Percentiles rank a stretch among this genome's conserved stretches.
Conservation (phyloP, 2,329 filamentous ascomycete species). For the Drechslera avenae region DNA sequence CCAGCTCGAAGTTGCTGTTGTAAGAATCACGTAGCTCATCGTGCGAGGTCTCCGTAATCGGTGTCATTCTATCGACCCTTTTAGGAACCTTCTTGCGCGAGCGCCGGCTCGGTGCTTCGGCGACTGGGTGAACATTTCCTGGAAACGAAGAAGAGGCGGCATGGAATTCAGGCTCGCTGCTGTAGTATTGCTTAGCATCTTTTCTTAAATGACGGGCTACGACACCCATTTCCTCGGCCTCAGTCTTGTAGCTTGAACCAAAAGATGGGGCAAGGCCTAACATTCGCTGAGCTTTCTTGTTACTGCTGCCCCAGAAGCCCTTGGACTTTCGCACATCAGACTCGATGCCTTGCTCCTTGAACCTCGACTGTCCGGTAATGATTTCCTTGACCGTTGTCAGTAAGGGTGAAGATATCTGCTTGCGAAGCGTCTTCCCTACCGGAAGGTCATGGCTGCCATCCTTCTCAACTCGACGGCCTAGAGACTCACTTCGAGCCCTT, state of each 20-base stretch:
- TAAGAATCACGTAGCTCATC: slow-evolving; percentile 20
- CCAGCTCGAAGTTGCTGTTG: slow-evolving; percentile 16
- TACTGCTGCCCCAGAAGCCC: slow-evolving; percentile 9
- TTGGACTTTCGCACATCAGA: slow-evolving; percentile 12
- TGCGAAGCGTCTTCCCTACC: slow-evolving; percentile 9
- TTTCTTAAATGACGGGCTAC: slow-evolving; percentile 2
- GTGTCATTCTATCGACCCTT: slow-evolving; percentile 27
- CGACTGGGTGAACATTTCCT: slow-evolving; percentile 2
- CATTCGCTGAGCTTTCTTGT: slow-evolving; percentile 21
- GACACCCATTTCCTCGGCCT: not conserved
- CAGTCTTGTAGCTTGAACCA: slow-evolving; percentile 9
- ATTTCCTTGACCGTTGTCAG: slow-evolving; percentile 7
- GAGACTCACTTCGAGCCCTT: slow-evolving; percentile 3
- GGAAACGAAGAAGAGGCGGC: not conserved
- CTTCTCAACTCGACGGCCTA: slow-evolving; percentile 1
- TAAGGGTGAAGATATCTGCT: slow-evolving; percentile 5
- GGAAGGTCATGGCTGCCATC: slow-evolving; percentile 5
- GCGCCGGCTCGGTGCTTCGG: slow-evolving; percentile 8
- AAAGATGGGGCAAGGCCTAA: slow-evolving; percentile 16
- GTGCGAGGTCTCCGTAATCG: slow-evolving; percentile 31
- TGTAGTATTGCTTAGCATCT: slow-evolving; percentile 10
- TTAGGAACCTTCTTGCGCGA: slow-evolving; percentile 21
- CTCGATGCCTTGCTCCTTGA: slow-evolving; percentile 18
- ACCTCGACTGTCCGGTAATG: slow-evolving; percentile 8
- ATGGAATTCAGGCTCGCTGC: slow-evolving; percentile 15